Base-by-base conservation (phyloP, 352 stramenopile genomes). In the Aphanomyces euteiches region DNA sequence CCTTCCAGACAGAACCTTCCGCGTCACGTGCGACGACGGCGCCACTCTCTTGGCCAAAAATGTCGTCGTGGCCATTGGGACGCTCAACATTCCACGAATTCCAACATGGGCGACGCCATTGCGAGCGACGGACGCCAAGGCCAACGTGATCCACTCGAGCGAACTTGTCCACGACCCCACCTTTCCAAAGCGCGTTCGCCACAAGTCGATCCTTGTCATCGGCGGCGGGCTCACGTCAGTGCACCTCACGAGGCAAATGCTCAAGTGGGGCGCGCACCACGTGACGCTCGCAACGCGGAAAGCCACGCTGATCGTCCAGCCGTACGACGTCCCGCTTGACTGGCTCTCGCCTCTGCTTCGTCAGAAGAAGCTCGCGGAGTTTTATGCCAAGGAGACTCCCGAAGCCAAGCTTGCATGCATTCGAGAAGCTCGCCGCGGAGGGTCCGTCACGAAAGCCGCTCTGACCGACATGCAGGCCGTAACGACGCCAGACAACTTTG, bases 271-370 rank as follows among this genome's bases (percentile, higher is more conserved):
- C 12, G 64, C 64, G 7, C 15, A 8, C 3, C 48, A 70, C 40
- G 64, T 61, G 15, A 70, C 64, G 7, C 34, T 70, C 5, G 43
- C 56, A 13, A 70, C 64, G 38, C 64, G 64, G 13, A 56, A 47
- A 43, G 19, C 37, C 3, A 17, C 36, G 4, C 3, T 70, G 37
- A 6, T 47, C 19, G 64, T 70, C n/a, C 64, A 70, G 40, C 64
- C 64, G 15, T 70, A 70, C 48, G 64, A 70, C 39, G 64, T 70
- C 10, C 64, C 64, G 21, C 15, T 70, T 28, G 64, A 70, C 38
- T 70, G 64, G 64, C 28, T 70, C 15, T 70, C 64, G 38, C 64
- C 64, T 10, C 53, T 56, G 17, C 38, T 70, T n/a, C 37, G 64
- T 17, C 40, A 36, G 34, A 70, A 70, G 54, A 70, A 63, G 64